Evolutionary conservation across 2,329 filamentous ascomycete genomes (phyloP).

Genomic region (Colletotrichum spaethianum): DNA sequence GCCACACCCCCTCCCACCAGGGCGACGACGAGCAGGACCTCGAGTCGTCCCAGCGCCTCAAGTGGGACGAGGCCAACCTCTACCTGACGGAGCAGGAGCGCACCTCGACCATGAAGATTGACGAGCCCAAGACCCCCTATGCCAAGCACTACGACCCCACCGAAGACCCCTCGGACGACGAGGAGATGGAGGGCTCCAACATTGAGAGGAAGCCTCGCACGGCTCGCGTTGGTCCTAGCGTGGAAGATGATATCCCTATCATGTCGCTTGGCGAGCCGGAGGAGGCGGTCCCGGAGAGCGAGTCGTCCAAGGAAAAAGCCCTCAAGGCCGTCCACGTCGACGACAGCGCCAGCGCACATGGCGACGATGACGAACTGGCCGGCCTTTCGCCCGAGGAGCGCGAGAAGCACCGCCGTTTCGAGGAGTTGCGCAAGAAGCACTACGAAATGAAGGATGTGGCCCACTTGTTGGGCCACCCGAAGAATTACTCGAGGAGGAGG

Average conservation of each 20-base stretch:
- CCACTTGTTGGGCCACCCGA: constrained; percentile 83
- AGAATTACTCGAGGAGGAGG: constrained; percentile 73
- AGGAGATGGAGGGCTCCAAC: constrained; percentile 73
- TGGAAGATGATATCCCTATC: constrained; percentile 85
- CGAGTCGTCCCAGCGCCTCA: constrained; percentile 81
- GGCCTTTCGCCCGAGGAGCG: constrained; percentile 79
- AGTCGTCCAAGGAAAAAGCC: constrained; percentile 48
- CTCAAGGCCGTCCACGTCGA: constrained; percentile 79
- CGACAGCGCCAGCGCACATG: constrained; percentile 65
- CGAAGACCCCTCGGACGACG: constrained; percentile 87
- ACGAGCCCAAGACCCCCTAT: constrained; percentile 98
- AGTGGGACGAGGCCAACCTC: constrained; percentile 99
- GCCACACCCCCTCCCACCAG: constrained; percentile 61
- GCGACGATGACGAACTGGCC: constrained; percentile 68
- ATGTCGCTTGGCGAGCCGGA: constrained; percentile 95
- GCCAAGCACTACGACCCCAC: constrained; percentile 91
- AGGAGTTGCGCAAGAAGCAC: constrained; percentile 92
- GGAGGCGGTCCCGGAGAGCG: constrained; percentile 72
- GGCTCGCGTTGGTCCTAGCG: constrained; percentile 43
- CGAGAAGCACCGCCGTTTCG: constrained; percentile 94
- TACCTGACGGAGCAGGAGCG: constrained; percentile 98
- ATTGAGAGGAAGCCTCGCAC: constrained; percentile 57
- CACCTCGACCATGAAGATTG: constrained; percentile 97
- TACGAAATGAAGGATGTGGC: constrained; percentile 99
- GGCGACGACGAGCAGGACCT: constrained; percentile 61